Conservation (phyloP, 257 asterid species). For the Scutellaria barbata region DNA sequence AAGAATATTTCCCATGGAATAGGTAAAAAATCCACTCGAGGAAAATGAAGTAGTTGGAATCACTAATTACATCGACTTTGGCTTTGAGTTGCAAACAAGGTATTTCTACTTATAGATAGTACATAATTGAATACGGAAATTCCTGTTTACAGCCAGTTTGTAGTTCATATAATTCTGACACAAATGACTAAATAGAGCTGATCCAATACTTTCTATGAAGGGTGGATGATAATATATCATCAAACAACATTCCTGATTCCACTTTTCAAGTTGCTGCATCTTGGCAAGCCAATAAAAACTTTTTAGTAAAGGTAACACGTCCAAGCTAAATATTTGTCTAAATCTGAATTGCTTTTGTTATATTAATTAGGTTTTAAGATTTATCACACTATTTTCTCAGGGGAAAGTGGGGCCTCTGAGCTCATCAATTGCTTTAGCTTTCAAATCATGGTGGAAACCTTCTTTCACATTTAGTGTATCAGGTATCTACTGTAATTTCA, state of each 20-base stretch:
- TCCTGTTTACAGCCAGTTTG: conserved; percentile 20
- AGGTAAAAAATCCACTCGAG: conserved; percentile 91
- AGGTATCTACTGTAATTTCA: conserved; percentile 50
- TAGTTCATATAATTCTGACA: conserved; percentile 33
- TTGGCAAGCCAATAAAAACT: conserved; percentile 95
- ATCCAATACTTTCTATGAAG: conserved; percentile 43
- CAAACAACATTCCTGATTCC: conserved; percentile 67
- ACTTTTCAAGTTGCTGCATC: conserved; percentile 92
- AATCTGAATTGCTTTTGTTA: conserved; percentile 8
- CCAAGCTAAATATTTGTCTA: background rate
- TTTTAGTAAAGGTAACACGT: conserved; percentile 69
- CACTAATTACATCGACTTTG: conserved; percentile 90
- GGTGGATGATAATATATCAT: conserved; percentile 57
- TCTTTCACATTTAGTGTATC: conserved; percentile 82
- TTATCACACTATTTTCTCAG: conserved; percentile 46
- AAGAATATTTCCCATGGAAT: conserved; percentile 16
- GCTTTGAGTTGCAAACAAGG: conserved; percentile 91
- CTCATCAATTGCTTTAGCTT: conserved; percentile 82
- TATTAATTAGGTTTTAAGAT: conserved; percentile 18
- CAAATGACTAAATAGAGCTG: background rate
- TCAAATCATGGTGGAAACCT: conserved; percentile 99
- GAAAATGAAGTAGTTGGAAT: conserved; percentile 86
- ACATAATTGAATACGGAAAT: background rate
- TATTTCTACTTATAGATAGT: conserved; percentile 38
- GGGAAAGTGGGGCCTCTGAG: conserved; percentile 89